These are phyloP conservation scores for Sporothrix globosa DNA, from an alignment of 2,329 filamentous ascomycete species.

Conservation along the genomic window DNA sequence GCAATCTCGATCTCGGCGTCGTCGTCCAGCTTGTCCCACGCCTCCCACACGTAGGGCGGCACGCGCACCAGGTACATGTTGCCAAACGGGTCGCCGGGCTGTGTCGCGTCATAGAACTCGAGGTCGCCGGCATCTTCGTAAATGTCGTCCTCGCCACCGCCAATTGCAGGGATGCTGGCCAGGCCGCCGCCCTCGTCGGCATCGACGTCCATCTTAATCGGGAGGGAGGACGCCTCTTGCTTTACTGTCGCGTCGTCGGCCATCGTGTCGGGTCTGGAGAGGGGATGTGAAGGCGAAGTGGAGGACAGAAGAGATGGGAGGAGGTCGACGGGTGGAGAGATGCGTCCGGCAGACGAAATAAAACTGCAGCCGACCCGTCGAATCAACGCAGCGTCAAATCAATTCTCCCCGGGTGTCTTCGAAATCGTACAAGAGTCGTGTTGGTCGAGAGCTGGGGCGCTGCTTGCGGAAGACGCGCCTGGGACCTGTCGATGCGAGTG, in stretches of 20 bases:
- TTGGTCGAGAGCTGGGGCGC: neutral
- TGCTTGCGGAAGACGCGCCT: constrained; percentile 21
- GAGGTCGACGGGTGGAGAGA: neutral
- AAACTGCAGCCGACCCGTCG: neutral
- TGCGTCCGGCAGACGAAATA: neutral
- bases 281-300: neutral
- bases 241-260: constrained; percentile 33
- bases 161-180: constrained; percentile 40
- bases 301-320: neutral
- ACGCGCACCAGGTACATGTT: constrained; percentile 74
- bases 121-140: constrained; percentile 69
- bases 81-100: constrained; percentile 47
- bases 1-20: constrained; percentile 82
- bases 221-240: constrained; percentile 34
- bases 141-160: constrained; percentile 61
- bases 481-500: neutral
- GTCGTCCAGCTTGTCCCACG: constrained; percentile 75
- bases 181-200: constrained; percentile 31
- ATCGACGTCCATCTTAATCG: constrained; percentile 52
- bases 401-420: neutral
- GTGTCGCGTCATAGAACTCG: constrained; percentile 54
- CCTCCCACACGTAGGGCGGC: constrained; percentile 78
- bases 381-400: neutral
- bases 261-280: constrained; percentile 5
- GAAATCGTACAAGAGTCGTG: neutral